Conservation (phyloP, 345 rosid species). For the Durio zibethinus region DNA sequence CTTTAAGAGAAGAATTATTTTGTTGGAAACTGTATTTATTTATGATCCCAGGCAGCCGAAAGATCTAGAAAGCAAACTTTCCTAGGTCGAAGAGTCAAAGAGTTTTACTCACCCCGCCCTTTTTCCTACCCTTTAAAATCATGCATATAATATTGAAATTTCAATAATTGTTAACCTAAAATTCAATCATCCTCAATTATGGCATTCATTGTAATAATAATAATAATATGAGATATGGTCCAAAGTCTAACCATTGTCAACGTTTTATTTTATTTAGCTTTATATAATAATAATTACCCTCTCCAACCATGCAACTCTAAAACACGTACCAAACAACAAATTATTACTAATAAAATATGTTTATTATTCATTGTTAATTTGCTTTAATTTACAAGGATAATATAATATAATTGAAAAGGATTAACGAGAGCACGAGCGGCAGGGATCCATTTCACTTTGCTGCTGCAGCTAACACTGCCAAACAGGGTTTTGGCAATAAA, state of each 20-base stretch:
- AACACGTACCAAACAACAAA: neutral
- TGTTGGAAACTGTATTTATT: neutral
- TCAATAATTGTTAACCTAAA: no score
- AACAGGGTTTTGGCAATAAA: constrained; percentile 16
- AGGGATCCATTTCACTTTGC: neutral
- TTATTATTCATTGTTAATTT: no score
- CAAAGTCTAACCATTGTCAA: neutral
- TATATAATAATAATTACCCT: no score
- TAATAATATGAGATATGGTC: neutral
- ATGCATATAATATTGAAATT: neutral
- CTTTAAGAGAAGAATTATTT: neutral
- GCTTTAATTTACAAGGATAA: no score
- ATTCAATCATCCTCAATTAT: neutral
- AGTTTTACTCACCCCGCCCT: neutral
- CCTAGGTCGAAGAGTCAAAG: neutral
- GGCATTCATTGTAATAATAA: neutral
- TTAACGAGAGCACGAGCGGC: neutral
- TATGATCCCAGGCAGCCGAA: neutral
- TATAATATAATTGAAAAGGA: no score
- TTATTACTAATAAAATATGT: no score
- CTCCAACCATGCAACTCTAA: neutral
- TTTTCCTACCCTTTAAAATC: neutral
- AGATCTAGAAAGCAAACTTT: neutral
- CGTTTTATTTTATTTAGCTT: neutral
- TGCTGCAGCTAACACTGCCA: neutral